Base-by-base conservation (phyloP, 2,329 filamentous ascomycete genomes). In the Verticillium tricorpus region DNA sequence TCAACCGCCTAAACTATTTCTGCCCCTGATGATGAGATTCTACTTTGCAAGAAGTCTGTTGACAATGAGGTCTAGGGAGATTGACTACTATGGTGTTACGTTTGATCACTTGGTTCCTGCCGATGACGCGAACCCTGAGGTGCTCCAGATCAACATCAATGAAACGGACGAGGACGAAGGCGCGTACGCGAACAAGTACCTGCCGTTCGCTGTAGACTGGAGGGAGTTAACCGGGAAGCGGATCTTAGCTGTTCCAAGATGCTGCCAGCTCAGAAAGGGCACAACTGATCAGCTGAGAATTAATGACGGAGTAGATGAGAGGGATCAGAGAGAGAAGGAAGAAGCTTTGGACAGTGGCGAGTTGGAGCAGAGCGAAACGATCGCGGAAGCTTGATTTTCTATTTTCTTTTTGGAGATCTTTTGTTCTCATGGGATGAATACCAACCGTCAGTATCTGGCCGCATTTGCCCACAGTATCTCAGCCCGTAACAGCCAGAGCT, bases 91-190 rank as follows among this genome's bases (percentile, higher is more conserved):
- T 60, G 71, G 74, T 37, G 72, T 78, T 56, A 77, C 74, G n/a
- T 79, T 79, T 65, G 74, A 78, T 64, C 70, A 78, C 61, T 67
- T 73, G 35, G 73, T 78, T 57, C 72, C 73, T 5, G 25, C 61
- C 8, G 65, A 75, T 54, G 71, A 79, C 57, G 37, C 37, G 25
- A 65, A 75, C 61, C 76, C 74, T 34, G 75, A 80, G 63, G 74
- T 78, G 1, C 64, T 79, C n/a, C 72, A 76, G 65, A 75, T 79
- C 50, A 78, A 77, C 57, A 77, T 80, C 58, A 66, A 75, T 57
- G 76, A 80, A 69, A 66, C 77, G 37, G 75, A 78, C 28, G 68
- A 61, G 5, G 66, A 69, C 60, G 62, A 62, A 1, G 69, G 68
- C 7, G 67, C 28, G 22, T 77, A 76, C 64, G 74, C 74, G 61